Percentiles rank a stretch among this genome's conserved stretches.
These are phyloP conservation scores for Fusarium oxysporum DNA, from an alignment of 2,329 filamentous ascomycete species.

Conservation along the genomic window DNA sequence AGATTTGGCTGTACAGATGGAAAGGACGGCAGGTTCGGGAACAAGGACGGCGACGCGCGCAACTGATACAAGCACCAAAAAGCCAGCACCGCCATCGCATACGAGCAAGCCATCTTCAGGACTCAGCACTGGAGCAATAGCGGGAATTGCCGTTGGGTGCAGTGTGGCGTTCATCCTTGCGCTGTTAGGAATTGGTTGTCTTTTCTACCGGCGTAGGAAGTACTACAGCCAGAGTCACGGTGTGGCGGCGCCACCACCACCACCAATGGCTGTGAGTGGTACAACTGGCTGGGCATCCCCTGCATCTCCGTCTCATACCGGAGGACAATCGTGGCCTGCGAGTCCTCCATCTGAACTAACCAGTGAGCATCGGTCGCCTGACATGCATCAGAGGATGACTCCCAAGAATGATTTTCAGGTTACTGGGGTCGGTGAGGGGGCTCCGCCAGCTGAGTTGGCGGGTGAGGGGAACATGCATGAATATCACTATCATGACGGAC, in stretches of 20 bases:
- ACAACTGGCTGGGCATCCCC: too few relatives aligned
- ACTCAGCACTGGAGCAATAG: slow-evolving; percentile 3
- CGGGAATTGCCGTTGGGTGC: slow-evolving; percentile 9
- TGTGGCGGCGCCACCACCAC: slow-evolving; percentile 3
- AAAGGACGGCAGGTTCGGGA: background rate
- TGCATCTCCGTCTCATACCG: background rate
- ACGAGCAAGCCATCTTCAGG: background rate
- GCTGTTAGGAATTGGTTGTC: background rate
- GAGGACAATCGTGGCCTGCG: background rate
- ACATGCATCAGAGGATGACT: background rate
- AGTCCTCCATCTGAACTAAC: background rate
- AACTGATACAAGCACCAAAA: background rate
- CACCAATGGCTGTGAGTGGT: too few relatives aligned
- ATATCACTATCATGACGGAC: background rate
- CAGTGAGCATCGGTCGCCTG: background rate
- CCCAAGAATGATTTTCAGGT: background rate
- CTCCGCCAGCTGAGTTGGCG: background rate
- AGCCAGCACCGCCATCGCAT: background rate
- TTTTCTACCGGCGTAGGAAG: background rate
- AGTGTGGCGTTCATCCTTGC: background rate
- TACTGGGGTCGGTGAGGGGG: background rate
- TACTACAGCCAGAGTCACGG: slow-evolving; percentile 8
- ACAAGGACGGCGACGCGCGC: background rate
- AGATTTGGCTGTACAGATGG: slow-evolving; percentile 9
- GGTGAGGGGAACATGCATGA: background rate